phyloP scores from a whole-genome alignment of 495 filamentous ascomycete species.

The Neurospora sp. region DNA sequence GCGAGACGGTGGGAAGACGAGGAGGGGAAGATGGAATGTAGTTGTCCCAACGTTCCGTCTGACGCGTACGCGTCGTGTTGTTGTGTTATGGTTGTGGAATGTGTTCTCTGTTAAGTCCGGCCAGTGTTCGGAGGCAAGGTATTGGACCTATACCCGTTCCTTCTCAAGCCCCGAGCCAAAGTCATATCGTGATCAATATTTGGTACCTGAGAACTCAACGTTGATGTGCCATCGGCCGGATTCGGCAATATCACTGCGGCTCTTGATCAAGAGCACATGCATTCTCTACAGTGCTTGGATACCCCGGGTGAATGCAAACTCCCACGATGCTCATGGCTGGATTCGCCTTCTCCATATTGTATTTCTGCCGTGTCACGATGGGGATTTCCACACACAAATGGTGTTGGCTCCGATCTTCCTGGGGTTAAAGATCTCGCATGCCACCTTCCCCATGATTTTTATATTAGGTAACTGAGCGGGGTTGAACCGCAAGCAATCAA shows the following conservation, averaged over 20 bases:
- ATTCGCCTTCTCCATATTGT: not conserved
- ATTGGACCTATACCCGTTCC: not conserved
- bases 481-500: not conserved
- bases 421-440: not conserved
- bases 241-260: not conserved
- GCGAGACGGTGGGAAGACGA: not conserved
- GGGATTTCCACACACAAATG: no score
- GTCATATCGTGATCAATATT: not conserved
- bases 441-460: not conserved
- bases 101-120: not conserved
- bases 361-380: not conserved
- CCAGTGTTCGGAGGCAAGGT: not conserved
- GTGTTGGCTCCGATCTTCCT: not conserved
- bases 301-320: not conserved
- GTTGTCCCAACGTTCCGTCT: not conserved
- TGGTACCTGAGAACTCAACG: not conserved
- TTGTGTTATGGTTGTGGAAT: not conserved
- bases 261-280: not conserved
- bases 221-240: not conserved
- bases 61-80: not conserved
- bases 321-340: not conserved
- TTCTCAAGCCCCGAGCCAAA: not conserved
- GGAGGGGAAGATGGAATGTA: not conserved
- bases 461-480: not conserved
- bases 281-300: not conserved